A percentile compares a stretch with the other conserved stretches of the same genome.
These are phyloP conservation scores for Sesbania bispinosa DNA, from an alignment of 306 rosid species.

Conservation along the genomic window DNA sequence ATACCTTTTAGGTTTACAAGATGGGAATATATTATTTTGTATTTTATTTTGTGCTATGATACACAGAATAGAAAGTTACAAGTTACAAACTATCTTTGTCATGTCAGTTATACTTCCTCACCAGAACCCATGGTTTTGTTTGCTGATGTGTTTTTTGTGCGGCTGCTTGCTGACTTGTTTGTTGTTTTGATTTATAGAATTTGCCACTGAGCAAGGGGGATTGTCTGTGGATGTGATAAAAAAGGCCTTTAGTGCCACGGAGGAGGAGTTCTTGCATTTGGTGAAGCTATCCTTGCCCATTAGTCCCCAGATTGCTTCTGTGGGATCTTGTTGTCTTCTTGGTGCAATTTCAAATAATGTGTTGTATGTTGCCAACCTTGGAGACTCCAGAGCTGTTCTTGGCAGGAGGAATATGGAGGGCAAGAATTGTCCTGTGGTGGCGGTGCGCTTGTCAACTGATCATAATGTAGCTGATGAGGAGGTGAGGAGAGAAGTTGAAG, in stretches of 20 bases:
- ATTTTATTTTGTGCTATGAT: too few species aligned
- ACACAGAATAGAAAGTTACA: too few species aligned
- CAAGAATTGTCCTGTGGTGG: conserved; percentile 45
- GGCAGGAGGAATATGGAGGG: conserved; percentile 46
- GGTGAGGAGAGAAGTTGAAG: conserved; percentile 87
- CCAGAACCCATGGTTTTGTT: too few species aligned
- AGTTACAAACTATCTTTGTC: background rate
- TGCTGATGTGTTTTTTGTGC: background rate
- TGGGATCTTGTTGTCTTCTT: conserved; percentile 89
- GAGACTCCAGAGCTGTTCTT: conserved; percentile 93
- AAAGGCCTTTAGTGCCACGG: conserved; percentile 83
- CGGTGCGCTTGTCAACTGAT: conserved; percentile 81
- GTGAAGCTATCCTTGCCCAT: conserved; percentile 58
- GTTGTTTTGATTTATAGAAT: conserved; percentile 49
- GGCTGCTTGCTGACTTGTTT: background rate
- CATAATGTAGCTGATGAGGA: conserved; percentile 90
- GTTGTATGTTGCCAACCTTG: conserved; percentile 82
- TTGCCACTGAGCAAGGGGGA: conserved; percentile 81
- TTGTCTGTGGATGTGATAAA: conserved; percentile 77
- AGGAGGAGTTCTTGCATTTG: conserved; percentile 71
- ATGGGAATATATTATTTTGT: too few species aligned
- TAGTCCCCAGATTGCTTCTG: conserved; percentile 80
- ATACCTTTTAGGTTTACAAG: too few species aligned
- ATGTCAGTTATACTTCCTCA: background rate
- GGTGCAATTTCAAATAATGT: conserved; percentile 80